Evolutionary conservation across 176 grass and related monocot genomes (phyloP).

Genomic region (Aegilops longissima): DNA sequence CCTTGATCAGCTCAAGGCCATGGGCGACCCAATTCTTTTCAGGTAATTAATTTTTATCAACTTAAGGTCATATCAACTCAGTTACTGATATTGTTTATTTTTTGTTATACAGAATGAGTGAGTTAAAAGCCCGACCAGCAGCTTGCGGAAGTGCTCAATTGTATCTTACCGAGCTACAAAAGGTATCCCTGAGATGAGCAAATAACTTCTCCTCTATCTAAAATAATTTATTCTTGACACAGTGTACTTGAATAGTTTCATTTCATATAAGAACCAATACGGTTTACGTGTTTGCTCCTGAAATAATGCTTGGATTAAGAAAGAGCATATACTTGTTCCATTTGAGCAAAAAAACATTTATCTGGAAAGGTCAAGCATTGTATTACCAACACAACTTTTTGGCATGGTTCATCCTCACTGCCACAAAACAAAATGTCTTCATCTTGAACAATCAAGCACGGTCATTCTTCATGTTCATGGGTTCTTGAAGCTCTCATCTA

Average conservation of each 20-base stretch:
- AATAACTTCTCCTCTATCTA: conserved; percentile 5
- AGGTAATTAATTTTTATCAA: conserved; percentile 51
- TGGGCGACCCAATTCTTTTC: conserved; percentile 93
- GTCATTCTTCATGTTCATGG: not conserved
- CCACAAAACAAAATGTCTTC: not conserved
- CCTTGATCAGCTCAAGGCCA: conserved; percentile 80
- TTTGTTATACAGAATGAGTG: conserved; percentile 61
- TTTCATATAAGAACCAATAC: not conserved
- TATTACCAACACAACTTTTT: not conserved
- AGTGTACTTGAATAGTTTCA: not conserved
- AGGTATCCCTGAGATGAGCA: conserved; percentile 17
- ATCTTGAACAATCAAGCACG: not conserved
- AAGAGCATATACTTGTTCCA: not conserved
- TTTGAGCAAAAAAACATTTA: not conserved
- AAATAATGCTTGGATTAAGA: not conserved
- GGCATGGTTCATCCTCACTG: not conserved
- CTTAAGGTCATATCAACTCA: not conserved
- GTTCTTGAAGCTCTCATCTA: not conserved
- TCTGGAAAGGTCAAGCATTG: not conserved
- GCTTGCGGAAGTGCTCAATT: conserved; percentile 74
- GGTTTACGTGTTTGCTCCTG: not conserved
- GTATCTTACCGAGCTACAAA: conserved; percentile 82
- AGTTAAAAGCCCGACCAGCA: conserved; percentile 69
- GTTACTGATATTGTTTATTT: conserved; percentile 21
- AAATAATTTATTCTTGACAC: not conserved